Percentiles rank a stretch among this genome's conserved stretches.
These are phyloP conservation scores for Echinosophora koreensis DNA, from an alignment of 306 rosid genomes.

Conservation along the genomic window DNA sequence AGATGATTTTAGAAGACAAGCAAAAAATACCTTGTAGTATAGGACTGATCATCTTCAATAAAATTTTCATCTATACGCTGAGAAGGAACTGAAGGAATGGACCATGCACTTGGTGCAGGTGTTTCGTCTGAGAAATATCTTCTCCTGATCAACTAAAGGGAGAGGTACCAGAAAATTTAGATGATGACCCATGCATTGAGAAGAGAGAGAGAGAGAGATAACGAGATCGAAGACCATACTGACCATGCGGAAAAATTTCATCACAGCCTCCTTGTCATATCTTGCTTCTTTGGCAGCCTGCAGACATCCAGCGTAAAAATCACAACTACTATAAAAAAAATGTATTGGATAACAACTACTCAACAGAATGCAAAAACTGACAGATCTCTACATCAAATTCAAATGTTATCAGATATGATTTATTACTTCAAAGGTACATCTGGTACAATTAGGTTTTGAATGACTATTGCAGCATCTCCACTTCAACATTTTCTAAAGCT, in stretches of 20 bases:
- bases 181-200: conserved; percentile 31
- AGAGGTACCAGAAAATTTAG: conserved; percentile 45
- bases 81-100: conserved; percentile 63
- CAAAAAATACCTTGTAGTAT: conserved; percentile 65
- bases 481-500: too few species aligned
- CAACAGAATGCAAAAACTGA: conserved; percentile 28
- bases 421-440: conserved; percentile 15
- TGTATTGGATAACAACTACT: conserved; percentile 32
- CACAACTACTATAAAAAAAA: conserved; percentile 16
- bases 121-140: conserved; percentile 89
- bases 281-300: conserved; percentile 99
- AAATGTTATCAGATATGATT: conserved; percentile 28
- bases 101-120: conserved; percentile 74
- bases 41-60: conserved; percentile 70
- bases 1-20: conserved; percentile 17
- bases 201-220: conserved; percentile 16
- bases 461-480: background rate
- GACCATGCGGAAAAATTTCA: conserved; percentile 87
- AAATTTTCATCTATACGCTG: conserved; percentile 78
- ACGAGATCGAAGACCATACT: conserved; percentile 48
- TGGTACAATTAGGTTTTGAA: conserved; percentile 6
- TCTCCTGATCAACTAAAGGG: conserved; percentile 86
- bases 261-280: conserved; percentile 93
- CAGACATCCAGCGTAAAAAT: conserved; percentile 44
- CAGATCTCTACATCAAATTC: conserved; percentile 20